Evolutionary conservation across 805 yeast genomes (phyloP).

Genomic region (Diddensiella santjacobensis): DNA sequence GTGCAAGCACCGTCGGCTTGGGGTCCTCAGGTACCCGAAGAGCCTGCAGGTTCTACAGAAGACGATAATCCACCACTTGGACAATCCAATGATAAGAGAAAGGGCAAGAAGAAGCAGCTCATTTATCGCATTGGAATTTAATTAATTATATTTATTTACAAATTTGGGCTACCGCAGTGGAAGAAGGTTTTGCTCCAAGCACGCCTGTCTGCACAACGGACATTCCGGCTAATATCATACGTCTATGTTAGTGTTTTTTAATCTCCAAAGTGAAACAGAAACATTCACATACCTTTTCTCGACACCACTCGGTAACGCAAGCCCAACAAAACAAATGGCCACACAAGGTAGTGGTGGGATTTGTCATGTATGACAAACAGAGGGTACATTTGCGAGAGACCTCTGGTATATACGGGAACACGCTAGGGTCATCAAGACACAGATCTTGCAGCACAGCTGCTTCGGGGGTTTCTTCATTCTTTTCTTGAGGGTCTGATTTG

Average conservation of each 20-base stretch:
- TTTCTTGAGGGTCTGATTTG: conserved; percentile 11
- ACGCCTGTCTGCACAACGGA: conserved; percentile 79
- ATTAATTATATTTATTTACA: background rate
- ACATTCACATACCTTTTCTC: conserved; percentile 45
- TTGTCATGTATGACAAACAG: conserved; percentile 72
- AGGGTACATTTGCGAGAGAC: conserved; percentile 75
- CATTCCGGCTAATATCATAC: too few relatives aligned
- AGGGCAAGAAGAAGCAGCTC: conserved; percentile 50
- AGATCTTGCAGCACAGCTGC: conserved; percentile 30
- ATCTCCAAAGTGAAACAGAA: background rate
- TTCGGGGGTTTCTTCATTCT: conserved; percentile 12
- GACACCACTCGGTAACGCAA: conserved; percentile 85
- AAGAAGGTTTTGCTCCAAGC: conserved; percentile 59
- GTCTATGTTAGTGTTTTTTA: background rate
- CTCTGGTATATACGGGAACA: conserved; percentile 66
- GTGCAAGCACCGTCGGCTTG: conserved; percentile 15
- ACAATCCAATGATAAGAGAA: conserved; percentile 33
- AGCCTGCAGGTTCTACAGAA: conserved; percentile 1
- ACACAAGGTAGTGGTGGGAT: conserved; percentile 84
- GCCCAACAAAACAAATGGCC: conserved; percentile 94
- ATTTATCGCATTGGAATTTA: conserved; percentile 49
- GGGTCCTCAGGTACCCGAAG: conserved; percentile 11
- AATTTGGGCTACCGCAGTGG: conserved; percentile 41
- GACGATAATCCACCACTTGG: conserved; percentile 12
- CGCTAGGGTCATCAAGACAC: conserved; percentile 53